Conservation (phyloP, 164 flowering plant species). For the Euptelea pleiosperma region DNA sequence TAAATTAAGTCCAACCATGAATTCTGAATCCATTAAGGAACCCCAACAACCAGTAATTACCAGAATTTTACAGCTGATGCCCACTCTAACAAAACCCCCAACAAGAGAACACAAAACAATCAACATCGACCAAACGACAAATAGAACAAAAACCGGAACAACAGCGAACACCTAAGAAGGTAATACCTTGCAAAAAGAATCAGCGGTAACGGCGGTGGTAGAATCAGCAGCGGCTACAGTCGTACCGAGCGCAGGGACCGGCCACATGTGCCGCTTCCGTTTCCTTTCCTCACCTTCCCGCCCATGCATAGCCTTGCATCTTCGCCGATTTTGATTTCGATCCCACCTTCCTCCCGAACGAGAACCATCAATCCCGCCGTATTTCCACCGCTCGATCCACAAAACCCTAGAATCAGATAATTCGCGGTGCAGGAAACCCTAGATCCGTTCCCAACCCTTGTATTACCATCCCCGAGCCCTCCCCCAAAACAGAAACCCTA, state of each 20-base stretch:
- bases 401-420: slow-evolving; percentile 15
- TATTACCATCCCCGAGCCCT: not conserved
- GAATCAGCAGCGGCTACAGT: slow-evolving; percentile 38
- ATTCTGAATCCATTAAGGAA: too few relatives aligned
- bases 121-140: not conserved
- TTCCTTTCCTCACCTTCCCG: slow-evolving; percentile 51
- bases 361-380: slow-evolving; percentile 51
- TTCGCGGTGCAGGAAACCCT: slow-evolving; percentile 24
- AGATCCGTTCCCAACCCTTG: slow-evolving; percentile 24
- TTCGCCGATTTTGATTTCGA: slow-evolving; percentile 31
- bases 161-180: slow-evolving; percentile 1
- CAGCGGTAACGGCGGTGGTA: slow-evolving; percentile 9
- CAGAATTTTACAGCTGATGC: too few relatives aligned
- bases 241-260: slow-evolving; percentile 43
- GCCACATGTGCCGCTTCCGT: slow-evolving; percentile 67
- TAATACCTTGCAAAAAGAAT: slow-evolving; percentile 49
- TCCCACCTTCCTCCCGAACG: slow-evolving; percentile 23
- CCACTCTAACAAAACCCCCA: too few relatives aligned
- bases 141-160: not conserved
- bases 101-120: not conserved
- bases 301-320: slow-evolving; percentile 77
- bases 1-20: too few relatives aligned
- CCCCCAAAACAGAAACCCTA: slow-evolving; percentile 1
- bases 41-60: too few relatives aligned
- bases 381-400: slow-evolving; percentile 8